Evolutionary conservation across 2,329 filamentous ascomycete species (phyloP), one percentile per base, ranked within the genome.

Genomic region (Thelonectria discophora): DNA sequence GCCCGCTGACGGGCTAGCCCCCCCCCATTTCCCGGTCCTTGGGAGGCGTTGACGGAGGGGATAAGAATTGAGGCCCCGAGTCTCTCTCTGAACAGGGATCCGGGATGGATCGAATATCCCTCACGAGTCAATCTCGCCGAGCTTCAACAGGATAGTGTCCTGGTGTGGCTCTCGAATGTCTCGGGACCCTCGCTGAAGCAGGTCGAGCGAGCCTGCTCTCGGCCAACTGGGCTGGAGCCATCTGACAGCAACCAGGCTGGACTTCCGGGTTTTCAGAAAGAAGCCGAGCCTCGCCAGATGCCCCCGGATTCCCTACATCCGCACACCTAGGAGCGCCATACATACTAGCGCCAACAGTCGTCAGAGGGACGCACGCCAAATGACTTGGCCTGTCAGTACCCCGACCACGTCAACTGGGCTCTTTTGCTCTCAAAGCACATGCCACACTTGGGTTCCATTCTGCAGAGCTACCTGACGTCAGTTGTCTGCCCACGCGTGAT

Each of bases 281-380:
- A 32, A 37, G 34, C 39, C 40, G 21, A 43, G 46, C 24, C 24
- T 24, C 18, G 32, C 24, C n/a, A 40, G 24, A 17, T 8, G 30
- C 20, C 48, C 30, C 34, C 39, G n/a, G 52, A 47, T 34, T 40
- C 45, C 6, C 53, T 43, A 43, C 15, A 53, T 47, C 48, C 17
- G 53, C 43, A n/a, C 42, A 12, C 17, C 5, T 34, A 18, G 27
- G 46, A 46, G 12, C 10, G 40, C 9, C 34, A 27, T 45, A 37
- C n/a, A 43, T 24, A 50, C 21, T 67, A 62, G 67, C 65, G 64
- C 65, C 64, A 70, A 64, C 65, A 62, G 27, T 10, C 27, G 27
- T 50, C 55, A 43, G 61, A 67, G 65, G 60, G 62, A 59, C 61
- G 52, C 48, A 47, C 18, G 46, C 50, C 59, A 53, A 61, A 57